Evolutionary conservation across 805 yeast genomes (phyloP).

Genomic region (Starmerella potacharoeniae): DNA sequence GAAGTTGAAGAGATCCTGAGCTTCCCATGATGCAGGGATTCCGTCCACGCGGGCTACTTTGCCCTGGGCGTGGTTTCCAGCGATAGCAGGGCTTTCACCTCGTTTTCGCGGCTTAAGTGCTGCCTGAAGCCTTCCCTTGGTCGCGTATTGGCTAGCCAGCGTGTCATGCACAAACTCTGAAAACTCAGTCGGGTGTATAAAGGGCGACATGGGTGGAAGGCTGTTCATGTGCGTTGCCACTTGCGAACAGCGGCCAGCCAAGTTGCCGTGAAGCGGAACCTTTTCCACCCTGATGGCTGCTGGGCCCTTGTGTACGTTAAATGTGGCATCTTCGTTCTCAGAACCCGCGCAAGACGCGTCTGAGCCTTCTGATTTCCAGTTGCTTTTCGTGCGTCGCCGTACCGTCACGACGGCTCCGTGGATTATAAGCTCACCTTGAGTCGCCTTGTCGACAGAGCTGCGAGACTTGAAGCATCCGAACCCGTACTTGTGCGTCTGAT

Average conservation of each 20-base stretch:
- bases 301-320: too few relatives aligned
- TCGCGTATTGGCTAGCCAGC: not conserved
- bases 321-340: not conserved
- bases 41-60: constrained; percentile 19
- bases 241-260: not conserved
- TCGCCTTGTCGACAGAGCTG: not conserved
- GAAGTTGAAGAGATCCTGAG: constrained; percentile 9
- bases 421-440: not conserved
- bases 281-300: too few relatives aligned
- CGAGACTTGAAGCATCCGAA: constrained; percentile 1
- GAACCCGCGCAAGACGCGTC: not conserved
- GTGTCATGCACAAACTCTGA: not conserved
- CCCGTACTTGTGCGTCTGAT: not conserved
- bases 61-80: not conserved
- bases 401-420: not conserved
- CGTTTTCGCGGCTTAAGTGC: not conserved
- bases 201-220: not conserved
- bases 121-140: not conserved
- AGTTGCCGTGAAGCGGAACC: not conserved
- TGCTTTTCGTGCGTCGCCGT: not conserved
- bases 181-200: not conserved
- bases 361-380: not conserved
- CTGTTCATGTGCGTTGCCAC: not conserved
- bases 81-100: too few relatives aligned
- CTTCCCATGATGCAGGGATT: constrained; percentile 16